Percentiles rank a stretch among this genome's conserved stretches.
phyloP scores from a whole-genome alignment of 2,329 filamentous ascomycete species.

The Aspergillus glaucus region DNA sequence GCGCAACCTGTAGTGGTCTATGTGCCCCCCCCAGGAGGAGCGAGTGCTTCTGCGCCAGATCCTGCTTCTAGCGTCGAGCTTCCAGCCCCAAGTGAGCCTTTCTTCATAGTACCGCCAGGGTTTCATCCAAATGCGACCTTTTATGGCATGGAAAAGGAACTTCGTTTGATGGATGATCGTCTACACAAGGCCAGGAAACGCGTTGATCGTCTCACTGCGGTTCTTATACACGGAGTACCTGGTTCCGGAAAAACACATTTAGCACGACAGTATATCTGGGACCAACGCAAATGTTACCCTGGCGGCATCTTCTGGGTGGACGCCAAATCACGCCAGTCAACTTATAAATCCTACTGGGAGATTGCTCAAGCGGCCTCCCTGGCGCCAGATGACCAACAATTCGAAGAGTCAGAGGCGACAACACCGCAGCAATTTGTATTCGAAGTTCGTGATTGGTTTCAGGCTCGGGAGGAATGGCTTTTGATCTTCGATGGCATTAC shows the following conservation, averaged over 20 bases:
- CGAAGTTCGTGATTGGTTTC: constrained; percentile 57
- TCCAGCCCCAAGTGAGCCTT: constrained; percentile 20
- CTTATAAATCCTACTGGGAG: constrained; percentile 59
- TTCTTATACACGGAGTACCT: constrained; percentile 58
- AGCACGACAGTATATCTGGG: constrained; percentile 61
- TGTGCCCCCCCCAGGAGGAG: constrained; percentile 12
- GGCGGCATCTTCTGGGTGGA: constrained; percentile 67
- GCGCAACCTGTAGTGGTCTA: not conserved
- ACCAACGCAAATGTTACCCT: constrained; percentile 53
- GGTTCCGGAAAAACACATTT: constrained; percentile 65
- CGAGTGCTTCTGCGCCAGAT: constrained; percentile 19
- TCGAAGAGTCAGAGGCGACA: constrained; percentile 30
- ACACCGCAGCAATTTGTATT: constrained; percentile 48
- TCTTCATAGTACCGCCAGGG: constrained; percentile 47
- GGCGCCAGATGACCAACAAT: constrained; percentile 35
- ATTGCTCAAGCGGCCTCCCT: constrained; percentile 55
- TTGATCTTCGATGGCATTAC: constrained; percentile 62
- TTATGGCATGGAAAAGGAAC: constrained; percentile 54
- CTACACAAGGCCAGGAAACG: constrained; percentile 54
- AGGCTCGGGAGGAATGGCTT: constrained; percentile 57
- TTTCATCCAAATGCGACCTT: constrained; percentile 60
- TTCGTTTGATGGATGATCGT: constrained; percentile 53
- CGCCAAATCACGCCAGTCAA: constrained; percentile 53
- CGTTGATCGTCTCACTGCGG: constrained; percentile 54
- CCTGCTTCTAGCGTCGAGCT: constrained; percentile 18